These are phyloP conservation scores for Cyclocybe cylindracea DNA, from an alignment of 768 basidiomycete species.

Conservation along the genomic window DNA sequence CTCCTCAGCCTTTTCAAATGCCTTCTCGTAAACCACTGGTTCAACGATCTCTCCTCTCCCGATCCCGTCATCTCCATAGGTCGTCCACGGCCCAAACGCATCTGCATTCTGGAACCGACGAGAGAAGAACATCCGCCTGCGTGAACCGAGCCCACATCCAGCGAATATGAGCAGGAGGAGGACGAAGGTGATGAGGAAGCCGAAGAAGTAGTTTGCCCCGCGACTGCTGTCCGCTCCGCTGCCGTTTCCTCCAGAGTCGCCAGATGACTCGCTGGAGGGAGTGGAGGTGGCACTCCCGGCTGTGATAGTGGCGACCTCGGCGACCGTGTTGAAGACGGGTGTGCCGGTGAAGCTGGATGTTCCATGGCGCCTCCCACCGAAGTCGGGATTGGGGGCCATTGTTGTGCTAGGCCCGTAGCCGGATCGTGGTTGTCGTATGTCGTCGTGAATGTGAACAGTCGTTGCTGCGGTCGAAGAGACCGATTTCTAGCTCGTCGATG, in stretches of 20 bases:
- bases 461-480: too few species aligned
- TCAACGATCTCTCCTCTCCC: background rate
- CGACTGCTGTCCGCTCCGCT: slow-evolving; percentile 18
- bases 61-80: slow-evolving; percentile 2
- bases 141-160: slow-evolving; percentile 49
- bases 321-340: too few species aligned
- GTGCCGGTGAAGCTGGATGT: too few species aligned
- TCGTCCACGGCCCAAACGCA: slow-evolving; percentile 19
- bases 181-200: slow-evolving; percentile 52
- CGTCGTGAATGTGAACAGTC: too few species aligned
- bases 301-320: too few species aligned
- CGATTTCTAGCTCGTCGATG: too few species aligned
- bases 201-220: slow-evolving; percentile 50
- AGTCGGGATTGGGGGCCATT: too few species aligned
- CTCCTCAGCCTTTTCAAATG: background rate
- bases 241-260: background rate
- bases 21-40: slow-evolving; percentile 16
- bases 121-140: slow-evolving; percentile 33
- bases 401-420: too few species aligned
- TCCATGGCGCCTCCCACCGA: too few species aligned
- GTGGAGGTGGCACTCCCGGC: background rate
- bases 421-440: too few species aligned
- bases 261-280: background rate
- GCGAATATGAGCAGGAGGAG: slow-evolving; percentile 51
- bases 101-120: slow-evolving; percentile 20